Conservation (phyloP, 768 basidiomycete species). For the Pleurotus platypus region DNA sequence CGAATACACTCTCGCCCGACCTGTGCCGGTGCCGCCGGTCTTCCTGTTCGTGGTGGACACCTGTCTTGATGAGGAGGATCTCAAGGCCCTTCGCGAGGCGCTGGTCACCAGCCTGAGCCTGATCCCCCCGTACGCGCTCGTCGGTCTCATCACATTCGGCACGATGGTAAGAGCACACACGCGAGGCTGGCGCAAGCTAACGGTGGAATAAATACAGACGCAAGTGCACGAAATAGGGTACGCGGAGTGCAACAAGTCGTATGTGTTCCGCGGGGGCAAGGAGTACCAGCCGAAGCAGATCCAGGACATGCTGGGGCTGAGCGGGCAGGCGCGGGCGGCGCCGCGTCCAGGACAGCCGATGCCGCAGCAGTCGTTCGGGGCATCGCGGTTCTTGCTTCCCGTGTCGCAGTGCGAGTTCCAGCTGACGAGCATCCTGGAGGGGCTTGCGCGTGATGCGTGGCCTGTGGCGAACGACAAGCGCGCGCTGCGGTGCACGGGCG, state of each 20-base stretch:
- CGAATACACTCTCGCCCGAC: conserved; percentile 95
- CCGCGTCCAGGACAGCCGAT: conserved; percentile 84
- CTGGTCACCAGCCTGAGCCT: conserved; percentile 90
- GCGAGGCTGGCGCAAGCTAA: neutral
- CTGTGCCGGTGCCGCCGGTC: conserved; percentile 89
- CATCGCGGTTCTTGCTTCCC: conserved; percentile 89
- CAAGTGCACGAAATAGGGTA: conserved; percentile 99
- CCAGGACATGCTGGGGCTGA: conserved; percentile 94
- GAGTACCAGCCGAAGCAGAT: conserved; percentile 96
- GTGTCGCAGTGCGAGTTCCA: conserved; percentile 94
- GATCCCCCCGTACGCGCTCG: conserved; percentile 90
- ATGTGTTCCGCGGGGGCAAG: conserved; percentile 97
- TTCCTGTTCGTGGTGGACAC: conserved; percentile 98
- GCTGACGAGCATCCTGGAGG: conserved; percentile 88
- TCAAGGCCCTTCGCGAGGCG: conserved; percentile 94
- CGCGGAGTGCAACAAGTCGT: conserved; percentile 93
- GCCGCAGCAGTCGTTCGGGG: conserved; percentile 77
- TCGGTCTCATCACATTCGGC: conserved; percentile 94
- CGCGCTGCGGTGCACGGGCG: conserved; percentile 90
- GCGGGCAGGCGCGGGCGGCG: conserved; percentile 73
- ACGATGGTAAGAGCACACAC: conserved; percentile 72
- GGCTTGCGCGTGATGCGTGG: conserved; percentile 90
- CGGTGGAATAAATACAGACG: conserved; percentile 45
- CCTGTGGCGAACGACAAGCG: conserved; percentile 95
- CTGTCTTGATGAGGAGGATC: conserved; percentile 91